Percentiles rank a stretch among this genome's conserved stretches.
These are phyloP conservation scores for Mrakia gelida DNA, from an alignment of 768 basidiomycete genomes.

Conservation along the genomic window DNA sequence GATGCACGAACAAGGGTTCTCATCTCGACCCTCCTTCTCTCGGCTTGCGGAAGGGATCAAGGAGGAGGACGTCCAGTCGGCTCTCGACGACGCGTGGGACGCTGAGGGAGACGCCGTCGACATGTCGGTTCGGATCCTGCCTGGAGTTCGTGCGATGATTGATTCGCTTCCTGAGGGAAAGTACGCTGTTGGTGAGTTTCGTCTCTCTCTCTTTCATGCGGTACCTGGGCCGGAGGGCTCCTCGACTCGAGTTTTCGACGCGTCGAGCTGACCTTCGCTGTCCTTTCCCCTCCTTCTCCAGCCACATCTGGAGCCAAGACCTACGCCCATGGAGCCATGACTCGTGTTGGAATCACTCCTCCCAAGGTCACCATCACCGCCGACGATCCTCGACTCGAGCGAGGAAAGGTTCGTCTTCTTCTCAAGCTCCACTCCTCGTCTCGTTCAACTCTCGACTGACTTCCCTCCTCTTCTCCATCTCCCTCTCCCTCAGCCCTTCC, in stretches of 20 bases:
- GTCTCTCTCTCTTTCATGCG: too few relatives aligned
- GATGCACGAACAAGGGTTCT: conserved; percentile 17
- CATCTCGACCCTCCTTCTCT: conserved; percentile 22
- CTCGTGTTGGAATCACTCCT: conserved; percentile 63
- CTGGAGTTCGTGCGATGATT: conserved; percentile 64
- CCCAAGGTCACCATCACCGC: conserved; percentile 58
- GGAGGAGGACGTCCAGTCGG: conserved; percentile 46
- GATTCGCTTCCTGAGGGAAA: conserved; percentile 60
- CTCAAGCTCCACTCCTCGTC: background rate
- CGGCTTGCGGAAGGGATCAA: background rate
- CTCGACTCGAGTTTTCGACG: too few relatives aligned
- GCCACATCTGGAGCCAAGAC: conserved; percentile 71
- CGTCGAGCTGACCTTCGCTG: too few relatives aligned
- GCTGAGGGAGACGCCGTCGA: conserved; percentile 57
- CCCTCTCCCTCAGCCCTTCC: conserved; percentile 46
- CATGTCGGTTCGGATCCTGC: conserved; percentile 57
- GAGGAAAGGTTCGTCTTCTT: background rate
- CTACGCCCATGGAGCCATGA: conserved; percentile 62
- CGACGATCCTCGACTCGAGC: too few relatives aligned
- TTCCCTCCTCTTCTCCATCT: too few relatives aligned
- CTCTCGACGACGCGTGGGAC: conserved; percentile 44
- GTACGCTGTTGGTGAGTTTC: conserved; percentile 53
- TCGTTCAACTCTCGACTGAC: conserved; percentile 40
- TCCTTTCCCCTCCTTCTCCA: too few relatives aligned
- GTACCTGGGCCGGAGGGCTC: too few relatives aligned